A percentile compares a stretch with the other conserved stretches of the same genome.
phyloP scores from a whole-genome alignment of 2,329 filamentous ascomycete genomes.

The Dendryphion nanum region DNA sequence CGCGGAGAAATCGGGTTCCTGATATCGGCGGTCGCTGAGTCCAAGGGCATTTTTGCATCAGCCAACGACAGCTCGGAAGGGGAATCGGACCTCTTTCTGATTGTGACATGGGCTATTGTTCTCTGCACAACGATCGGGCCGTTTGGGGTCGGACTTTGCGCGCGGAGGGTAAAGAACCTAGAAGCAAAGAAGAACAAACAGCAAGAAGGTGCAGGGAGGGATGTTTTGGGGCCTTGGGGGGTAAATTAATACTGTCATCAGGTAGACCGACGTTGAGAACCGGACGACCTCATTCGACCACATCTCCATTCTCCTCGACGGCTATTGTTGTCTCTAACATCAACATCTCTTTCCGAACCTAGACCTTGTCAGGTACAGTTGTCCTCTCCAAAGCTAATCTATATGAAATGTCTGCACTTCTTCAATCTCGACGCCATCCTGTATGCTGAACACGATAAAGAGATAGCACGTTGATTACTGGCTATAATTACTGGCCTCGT shows the following conservation, averaged over 20 bases:
- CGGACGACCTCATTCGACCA: no score
- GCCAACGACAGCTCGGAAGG: not conserved
- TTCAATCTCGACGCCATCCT: no score
- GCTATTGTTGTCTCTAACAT: not conserved
- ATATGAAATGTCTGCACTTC: not conserved
- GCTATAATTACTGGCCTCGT: no score
- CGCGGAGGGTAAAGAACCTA: constrained; percentile 46
- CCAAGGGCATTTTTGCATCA: constrained; percentile 48
- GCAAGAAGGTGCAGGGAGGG: constrained; percentile 33
- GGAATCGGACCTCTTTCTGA: constrained; percentile 50
- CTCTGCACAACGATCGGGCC: constrained; percentile 58
- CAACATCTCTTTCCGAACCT: not conserved
- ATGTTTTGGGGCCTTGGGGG: constrained; percentile 48
- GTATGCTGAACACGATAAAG: no score
- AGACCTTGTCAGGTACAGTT: not conserved
- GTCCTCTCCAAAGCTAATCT: not conserved
- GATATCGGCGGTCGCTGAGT: constrained; percentile 67
- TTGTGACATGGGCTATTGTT: constrained; percentile 57
- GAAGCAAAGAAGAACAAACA: constrained; percentile 31
- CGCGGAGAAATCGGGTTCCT: constrained; percentile 80
- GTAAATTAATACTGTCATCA: constrained; percentile 17
- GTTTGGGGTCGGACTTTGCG: constrained; percentile 51
- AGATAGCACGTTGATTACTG: no score
- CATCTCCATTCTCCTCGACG: no score
- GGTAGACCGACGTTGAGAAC: not conserved